Conservation (phyloP, 768 basidiomycete species). For the Sarcodon aspratus region DNA sequence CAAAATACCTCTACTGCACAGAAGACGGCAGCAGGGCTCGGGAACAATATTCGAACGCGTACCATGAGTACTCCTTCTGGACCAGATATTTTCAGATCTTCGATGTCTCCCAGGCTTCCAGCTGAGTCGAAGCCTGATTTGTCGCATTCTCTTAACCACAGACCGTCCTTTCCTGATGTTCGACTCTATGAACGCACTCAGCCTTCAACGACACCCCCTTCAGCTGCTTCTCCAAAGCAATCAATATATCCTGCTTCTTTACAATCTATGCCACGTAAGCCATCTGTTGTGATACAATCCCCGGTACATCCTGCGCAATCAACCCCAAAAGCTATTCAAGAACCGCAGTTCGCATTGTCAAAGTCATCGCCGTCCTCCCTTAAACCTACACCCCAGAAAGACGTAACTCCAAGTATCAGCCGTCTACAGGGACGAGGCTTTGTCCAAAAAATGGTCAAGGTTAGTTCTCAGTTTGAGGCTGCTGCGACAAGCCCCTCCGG, state of each 20-base stretch:
- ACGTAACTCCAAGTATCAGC: slow-evolving; percentile 73
- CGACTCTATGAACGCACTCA: too few relatives aligned
- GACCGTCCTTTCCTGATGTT: too few relatives aligned
- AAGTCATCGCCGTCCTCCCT: slow-evolving; percentile 49
- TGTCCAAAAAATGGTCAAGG: slow-evolving; percentile 74
- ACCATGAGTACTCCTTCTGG: not conserved
- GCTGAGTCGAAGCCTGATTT: too few relatives aligned
- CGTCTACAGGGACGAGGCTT: slow-evolving; percentile 78
- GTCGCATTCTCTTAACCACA: too few relatives aligned
- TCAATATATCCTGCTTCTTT: slow-evolving; percentile 11
- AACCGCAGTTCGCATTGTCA: slow-evolving; percentile 31
- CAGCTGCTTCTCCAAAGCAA: slow-evolving; percentile 4
- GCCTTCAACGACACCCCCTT: not conserved
- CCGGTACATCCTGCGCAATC: slow-evolving; percentile 46
- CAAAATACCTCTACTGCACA: not conserved
- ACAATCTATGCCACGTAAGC: slow-evolving; percentile 12
- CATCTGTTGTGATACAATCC: slow-evolving; percentile 19
- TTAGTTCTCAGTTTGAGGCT: slow-evolving; percentile 39
- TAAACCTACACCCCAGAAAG: slow-evolving; percentile 45
- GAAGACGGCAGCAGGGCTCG: not conserved
- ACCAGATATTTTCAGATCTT: not conserved
- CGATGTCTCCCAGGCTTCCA: too few relatives aligned
- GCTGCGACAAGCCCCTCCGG: slow-evolving; percentile 19
- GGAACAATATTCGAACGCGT: not conserved
- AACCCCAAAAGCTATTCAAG: slow-evolving; percentile 28